A percentile compares a stretch with the other conserved stretches of the same genome.
phyloP scores from a whole-genome alignment of 164 flowering plant genomes.

The Tetrastigma voinierianum region DNA sequence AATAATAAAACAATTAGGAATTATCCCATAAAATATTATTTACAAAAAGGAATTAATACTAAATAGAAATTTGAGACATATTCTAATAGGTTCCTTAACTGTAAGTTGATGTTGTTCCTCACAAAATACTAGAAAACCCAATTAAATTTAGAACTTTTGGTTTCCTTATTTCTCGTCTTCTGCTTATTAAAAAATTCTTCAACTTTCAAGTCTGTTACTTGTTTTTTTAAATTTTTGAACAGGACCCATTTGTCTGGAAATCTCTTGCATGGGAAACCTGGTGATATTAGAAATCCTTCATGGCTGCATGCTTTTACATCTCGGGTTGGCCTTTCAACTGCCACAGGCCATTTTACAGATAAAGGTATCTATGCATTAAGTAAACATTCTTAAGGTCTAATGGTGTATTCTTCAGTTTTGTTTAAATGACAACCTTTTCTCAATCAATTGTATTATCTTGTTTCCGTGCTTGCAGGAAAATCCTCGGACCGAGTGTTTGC shows the following conservation, averaged over 20 bases:
- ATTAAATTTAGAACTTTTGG: too few species aligned
- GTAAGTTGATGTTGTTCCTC: too few species aligned
- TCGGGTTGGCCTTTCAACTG: slow-evolving; percentile 32
- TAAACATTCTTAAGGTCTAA: not conserved
- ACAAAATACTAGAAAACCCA: too few species aligned
- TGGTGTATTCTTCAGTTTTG: not conserved
- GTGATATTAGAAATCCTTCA: slow-evolving; percentile 14
- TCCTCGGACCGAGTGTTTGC: slow-evolving; percentile 35
- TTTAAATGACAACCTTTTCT: not conserved
- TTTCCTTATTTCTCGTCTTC: too few species aligned
- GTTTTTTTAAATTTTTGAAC: not conserved
- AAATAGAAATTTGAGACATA: too few species aligned
- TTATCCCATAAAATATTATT: too few species aligned
- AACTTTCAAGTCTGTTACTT: too few species aligned
- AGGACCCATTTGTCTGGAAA: slow-evolving; percentile 24
- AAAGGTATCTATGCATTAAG: slow-evolving; percentile 20
- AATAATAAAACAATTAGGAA: too few species aligned
- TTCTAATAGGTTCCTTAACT: too few species aligned
- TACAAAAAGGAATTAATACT: too few species aligned
- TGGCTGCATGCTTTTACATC: slow-evolving; percentile 15
- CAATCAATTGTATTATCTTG: not conserved
- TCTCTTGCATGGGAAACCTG: slow-evolving; percentile 13
- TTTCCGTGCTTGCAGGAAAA: slow-evolving; percentile 20
- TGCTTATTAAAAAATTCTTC: too few species aligned
- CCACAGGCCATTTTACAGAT: slow-evolving; percentile 12